Evolutionary conservation across 1,139 yeast genomes (phyloP).

Genomic region (Diutina rugosa): DNA sequence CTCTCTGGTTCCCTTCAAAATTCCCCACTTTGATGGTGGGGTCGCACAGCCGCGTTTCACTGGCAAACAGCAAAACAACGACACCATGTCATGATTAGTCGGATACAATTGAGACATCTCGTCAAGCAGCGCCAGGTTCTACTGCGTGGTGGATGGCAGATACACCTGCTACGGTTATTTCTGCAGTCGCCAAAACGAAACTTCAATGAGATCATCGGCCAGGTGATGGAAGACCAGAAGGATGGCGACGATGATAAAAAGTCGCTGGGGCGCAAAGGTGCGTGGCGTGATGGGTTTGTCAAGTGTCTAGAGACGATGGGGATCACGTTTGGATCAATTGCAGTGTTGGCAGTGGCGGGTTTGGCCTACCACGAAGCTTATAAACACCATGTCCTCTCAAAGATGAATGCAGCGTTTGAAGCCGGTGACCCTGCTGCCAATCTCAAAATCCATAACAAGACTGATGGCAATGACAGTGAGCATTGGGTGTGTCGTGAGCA

Average conservation of each 20-base stretch:
- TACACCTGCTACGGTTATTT: background rate
- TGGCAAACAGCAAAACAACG: background rate
- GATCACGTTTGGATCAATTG: slow-evolving; percentile 62
- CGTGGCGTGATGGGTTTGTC: slow-evolving; percentile 14
- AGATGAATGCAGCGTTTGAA: slow-evolving; percentile 58
- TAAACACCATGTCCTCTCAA: slow-evolving; percentile 43
- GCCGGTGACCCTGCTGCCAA: slow-evolving; percentile 57
- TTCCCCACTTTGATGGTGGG: background rate
- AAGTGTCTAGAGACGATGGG: slow-evolving; percentile 65
- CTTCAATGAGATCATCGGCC: background rate
- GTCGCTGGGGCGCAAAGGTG: background rate
- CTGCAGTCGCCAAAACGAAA: background rate
- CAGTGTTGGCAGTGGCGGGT: slow-evolving; percentile 64
- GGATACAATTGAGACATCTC: background rate
- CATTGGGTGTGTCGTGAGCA: slow-evolving; percentile 63
- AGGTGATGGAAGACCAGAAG: background rate
- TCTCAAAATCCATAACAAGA: slow-evolving; percentile 36
- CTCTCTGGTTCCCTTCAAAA: no score
- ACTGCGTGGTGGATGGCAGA: background rate
- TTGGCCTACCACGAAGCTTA: slow-evolving; percentile 54
- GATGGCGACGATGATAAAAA: background rate
- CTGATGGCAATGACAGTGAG: slow-evolving; percentile 11
- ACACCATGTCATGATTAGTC: background rate
- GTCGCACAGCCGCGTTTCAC: background rate
- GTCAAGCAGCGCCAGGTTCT: background rate